These are phyloP conservation scores for Hypoxylon perforatum DNA, from an alignment of 495 filamentous ascomycete genomes.

Conservation along the genomic window DNA sequence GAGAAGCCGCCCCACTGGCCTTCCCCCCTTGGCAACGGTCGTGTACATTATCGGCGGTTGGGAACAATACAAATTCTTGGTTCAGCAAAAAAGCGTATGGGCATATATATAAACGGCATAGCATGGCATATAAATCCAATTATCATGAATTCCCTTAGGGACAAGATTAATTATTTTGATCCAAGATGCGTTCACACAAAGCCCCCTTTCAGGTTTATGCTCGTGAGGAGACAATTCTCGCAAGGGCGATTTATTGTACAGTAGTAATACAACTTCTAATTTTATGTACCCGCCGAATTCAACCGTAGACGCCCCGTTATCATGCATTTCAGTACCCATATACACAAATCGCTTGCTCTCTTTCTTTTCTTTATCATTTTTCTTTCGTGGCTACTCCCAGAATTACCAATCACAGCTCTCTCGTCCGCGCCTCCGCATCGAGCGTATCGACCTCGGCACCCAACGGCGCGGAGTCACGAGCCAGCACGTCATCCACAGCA, in stretches of 20 bases:
- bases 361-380: not conserved
- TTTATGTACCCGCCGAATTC: not conserved
- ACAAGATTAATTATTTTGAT: too few relatives aligned
- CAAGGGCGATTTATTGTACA: too few relatives aligned
- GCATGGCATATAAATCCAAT: not conserved
- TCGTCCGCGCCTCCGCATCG: constrained; percentile 52
- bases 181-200: too few relatives aligned
- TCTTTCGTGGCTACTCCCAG: not conserved
- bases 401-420: constrained; percentile 40
- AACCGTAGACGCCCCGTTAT: not conserved
- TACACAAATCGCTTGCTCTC: not conserved
- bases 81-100: not conserved
- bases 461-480: constrained; percentile 43
- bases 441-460: constrained; percentile 49
- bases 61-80: too few relatives aligned
- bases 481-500: constrained; percentile 17
- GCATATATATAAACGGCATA: not conserved
- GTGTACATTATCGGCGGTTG: too few relatives aligned
- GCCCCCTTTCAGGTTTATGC: too few relatives aligned
- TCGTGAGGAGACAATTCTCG: too few relatives aligned
- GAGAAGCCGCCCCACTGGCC: not conserved
- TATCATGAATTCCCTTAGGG: too few relatives aligned
- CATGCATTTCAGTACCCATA: not conserved
- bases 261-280: not conserved
- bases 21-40: not conserved